Conservation (phyloP, 257 asterid species). For the Ilex aquifolium region DNA sequence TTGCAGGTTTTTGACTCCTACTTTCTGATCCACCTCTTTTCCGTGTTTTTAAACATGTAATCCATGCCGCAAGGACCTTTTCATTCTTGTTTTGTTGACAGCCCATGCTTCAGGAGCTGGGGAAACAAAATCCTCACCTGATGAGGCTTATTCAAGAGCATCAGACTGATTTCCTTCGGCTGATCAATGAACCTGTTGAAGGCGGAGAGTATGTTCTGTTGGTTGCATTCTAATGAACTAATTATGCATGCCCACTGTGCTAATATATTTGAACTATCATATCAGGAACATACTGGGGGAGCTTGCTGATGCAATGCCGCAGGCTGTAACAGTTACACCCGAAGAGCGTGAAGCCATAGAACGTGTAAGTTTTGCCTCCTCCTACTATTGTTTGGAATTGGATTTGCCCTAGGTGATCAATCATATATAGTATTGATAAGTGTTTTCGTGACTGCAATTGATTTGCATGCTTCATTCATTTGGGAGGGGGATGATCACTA, state of each 20-base stretch:
- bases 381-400: neutral
- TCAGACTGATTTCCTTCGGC: slow-evolving; percentile 82
- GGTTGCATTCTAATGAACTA: neutral
- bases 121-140: slow-evolving; percentile 74
- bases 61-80: neutral
- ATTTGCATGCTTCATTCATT: too few relatives aligned
- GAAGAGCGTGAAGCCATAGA: slow-evolving; percentile 74
- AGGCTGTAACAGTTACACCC: slow-evolving; percentile 56
- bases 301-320: slow-evolving; percentile 64
- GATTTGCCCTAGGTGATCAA: too few relatives aligned
- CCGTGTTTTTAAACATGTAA: neutral
- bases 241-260: neutral
- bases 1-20: slow-evolving; percentile 22
- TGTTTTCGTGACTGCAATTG: too few relatives aligned
- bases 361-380: slow-evolving; percentile 39
- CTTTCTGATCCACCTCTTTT: neutral
- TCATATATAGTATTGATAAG: too few relatives aligned
- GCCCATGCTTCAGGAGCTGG: slow-evolving; percentile 93
- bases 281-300: slow-evolving; percentile 43
- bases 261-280: slow-evolving; percentile 7
- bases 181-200: slow-evolving; percentile 76
- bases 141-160: slow-evolving; percentile 76
- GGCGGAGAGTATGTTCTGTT: slow-evolving; percentile 56
- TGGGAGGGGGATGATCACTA: too few relatives aligned
- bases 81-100: slow-evolving; percentile 32